Evolutionary conservation across 441 rosid genomes (phyloP).

Genomic region (Sinapis alba): DNA sequence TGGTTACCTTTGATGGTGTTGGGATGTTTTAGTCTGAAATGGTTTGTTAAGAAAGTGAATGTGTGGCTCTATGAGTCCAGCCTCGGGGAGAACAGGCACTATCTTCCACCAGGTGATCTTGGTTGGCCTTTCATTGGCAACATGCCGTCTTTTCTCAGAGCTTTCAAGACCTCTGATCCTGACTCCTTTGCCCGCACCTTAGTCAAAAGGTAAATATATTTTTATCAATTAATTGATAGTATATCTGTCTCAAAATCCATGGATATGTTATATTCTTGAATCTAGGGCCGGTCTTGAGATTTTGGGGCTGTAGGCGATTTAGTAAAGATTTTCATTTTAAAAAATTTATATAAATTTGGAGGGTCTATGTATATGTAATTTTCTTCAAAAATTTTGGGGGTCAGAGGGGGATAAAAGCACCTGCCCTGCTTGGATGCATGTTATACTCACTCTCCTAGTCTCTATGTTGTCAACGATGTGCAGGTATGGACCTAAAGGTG

Average conservation of each 20-base stretch:
- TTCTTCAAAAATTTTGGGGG: too few species aligned
- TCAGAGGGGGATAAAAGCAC: too few species aligned
- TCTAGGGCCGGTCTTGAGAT: too few species aligned
- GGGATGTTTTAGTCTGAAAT: constrained; percentile 33
- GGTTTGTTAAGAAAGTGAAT: constrained; percentile 53
- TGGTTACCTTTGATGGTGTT: constrained; percentile 16
- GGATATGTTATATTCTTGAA: not conserved
- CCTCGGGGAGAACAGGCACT: constrained; percentile 48
- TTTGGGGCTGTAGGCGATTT: too few species aligned
- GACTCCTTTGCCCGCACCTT: constrained; percentile 57
- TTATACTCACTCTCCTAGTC: not conserved
- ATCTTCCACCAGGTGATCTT: constrained; percentile 76
- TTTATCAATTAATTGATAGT: not conserved
- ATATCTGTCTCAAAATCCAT: not conserved
- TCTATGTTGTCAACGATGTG: constrained; percentile 21
- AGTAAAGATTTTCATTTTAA: too few species aligned
- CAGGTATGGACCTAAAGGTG: constrained; percentile 61
- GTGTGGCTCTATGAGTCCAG: constrained; percentile 55
- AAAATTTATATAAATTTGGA: too few species aligned
- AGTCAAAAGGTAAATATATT: constrained; percentile 45
- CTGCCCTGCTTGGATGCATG: too few species aligned
- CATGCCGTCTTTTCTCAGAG: constrained; percentile 78
- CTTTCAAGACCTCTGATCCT: constrained; percentile 67
- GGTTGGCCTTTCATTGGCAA: constrained; percentile 87
- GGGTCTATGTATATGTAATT: too few species aligned